A percentile compares a stretch with the other conserved stretches of the same genome.
phyloP scores from a whole-genome alignment of 2,329 filamentous ascomycete species.

The Pestalotiopsis sp. region DNA sequence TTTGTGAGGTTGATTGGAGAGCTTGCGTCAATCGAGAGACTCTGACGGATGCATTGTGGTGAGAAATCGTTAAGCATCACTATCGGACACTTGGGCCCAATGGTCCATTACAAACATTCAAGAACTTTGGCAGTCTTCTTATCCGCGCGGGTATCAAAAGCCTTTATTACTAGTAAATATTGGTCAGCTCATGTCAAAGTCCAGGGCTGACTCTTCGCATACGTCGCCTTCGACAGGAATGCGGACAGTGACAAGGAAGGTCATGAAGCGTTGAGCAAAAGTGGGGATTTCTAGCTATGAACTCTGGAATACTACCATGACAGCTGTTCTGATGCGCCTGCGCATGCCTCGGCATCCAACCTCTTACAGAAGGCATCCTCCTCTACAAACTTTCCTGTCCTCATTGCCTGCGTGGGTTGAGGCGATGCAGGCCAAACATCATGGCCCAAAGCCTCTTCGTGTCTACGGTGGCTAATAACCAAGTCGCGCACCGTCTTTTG shows the following conservation, averaged over 20 bases:
- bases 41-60: neutral
- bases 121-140: neutral
- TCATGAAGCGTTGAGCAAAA: neutral
- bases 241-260: neutral
- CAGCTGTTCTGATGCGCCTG: neutral
- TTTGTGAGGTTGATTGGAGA: neutral
- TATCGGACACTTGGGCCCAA: neutral
- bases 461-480: neutral
- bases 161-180: neutral
- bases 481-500: neutral
- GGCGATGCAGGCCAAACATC: neutral
- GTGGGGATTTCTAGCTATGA: neutral
- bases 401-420: neutral
- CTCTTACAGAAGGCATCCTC: constrained; percentile 1
- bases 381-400: neutral
- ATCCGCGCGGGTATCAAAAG: neutral
- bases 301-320: neutral
- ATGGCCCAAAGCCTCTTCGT: neutral
- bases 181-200: neutral
- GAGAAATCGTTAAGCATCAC: neutral
- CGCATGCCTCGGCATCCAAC: neutral
- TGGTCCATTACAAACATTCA: neutral
- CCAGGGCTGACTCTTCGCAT: neutral
- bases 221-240: neutral
- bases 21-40: neutral